Evolutionary conservation across 441 rosid genomes (phyloP).

Genomic region (Corymbia calophylla): DNA sequence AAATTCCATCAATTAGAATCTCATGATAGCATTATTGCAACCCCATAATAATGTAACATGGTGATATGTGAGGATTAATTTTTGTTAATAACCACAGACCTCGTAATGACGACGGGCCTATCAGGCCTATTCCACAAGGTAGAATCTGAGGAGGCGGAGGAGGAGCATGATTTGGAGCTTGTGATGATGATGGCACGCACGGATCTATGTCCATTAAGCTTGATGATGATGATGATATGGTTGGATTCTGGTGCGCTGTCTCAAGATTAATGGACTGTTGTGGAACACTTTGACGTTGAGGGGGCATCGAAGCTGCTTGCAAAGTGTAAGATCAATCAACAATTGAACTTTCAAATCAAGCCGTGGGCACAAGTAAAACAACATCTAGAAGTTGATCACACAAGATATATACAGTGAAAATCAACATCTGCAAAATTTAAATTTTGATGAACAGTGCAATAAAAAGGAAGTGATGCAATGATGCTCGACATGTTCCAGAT

Average conservation of each 20-base stretch:
- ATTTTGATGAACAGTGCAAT: neutral
- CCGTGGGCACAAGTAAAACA: neutral
- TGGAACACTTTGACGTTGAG: too few relatives aligned
- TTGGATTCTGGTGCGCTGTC: neutral
- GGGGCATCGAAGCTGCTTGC: neutral
- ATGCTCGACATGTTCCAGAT: too few relatives aligned
- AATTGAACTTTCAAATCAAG: neutral
- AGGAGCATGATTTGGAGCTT: neutral
- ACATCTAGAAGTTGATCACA: too few relatives aligned
- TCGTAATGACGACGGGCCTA: too few relatives aligned
- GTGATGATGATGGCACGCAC: neutral
- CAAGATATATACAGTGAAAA: fast-evolving
- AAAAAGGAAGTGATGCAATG: neutral
- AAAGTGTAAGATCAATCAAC: neutral
- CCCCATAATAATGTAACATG: too few relatives aligned
- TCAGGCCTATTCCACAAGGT: fast-evolving
- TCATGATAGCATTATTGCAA: too few relatives aligned
- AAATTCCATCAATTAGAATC: too few relatives aligned
- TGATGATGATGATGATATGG: neutral
- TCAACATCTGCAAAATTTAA: fast-evolving
- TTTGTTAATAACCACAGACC: too few relatives aligned
- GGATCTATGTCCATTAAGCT: neutral
- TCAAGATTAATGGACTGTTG: fast-evolving
- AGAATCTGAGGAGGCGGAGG: neutral
- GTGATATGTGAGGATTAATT: too few relatives aligned